These are phyloP conservation scores for Flammula alnicola DNA, from an alignment of 1,284 basidiomycete genomes.

Conservation along the genomic window DNA sequence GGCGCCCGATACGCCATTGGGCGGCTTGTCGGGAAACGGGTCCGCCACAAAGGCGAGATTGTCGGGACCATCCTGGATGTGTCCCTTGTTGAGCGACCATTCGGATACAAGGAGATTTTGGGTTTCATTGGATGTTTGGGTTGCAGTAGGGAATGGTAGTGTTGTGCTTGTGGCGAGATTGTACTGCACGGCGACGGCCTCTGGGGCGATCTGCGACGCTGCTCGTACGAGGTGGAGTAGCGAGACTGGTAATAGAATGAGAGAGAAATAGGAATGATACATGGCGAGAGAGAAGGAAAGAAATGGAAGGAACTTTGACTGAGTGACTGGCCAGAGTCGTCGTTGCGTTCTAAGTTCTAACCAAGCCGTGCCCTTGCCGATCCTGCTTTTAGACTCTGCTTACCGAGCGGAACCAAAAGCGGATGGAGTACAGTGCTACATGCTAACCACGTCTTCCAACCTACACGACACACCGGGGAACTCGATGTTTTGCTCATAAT, in stretches of 20 bases:
- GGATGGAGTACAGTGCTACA: constrained; percentile 4
- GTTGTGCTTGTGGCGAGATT: constrained; percentile 63
- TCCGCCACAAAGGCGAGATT: constrained; percentile 68
- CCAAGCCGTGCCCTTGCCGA: neutral
- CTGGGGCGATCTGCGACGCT: constrained; percentile 27
- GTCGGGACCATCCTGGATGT: constrained; percentile 57
- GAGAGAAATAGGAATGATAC: constrained; percentile 18
- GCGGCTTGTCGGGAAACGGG: constrained; percentile 60
- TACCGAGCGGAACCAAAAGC: too few relatives aligned
- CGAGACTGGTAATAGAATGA: too few relatives aligned
- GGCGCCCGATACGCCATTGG: constrained; percentile 35
- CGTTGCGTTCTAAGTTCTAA: constrained; percentile 7
- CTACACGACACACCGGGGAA: neutral
- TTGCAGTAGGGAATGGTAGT: constrained; percentile 70
- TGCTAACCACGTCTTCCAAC: neutral
- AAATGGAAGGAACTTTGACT: too few relatives aligned
- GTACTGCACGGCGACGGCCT: constrained; percentile 54
- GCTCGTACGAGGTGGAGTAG: constrained; percentile 22
- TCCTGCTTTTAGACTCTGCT: constrained; percentile 1
- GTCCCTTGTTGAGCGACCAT: constrained; percentile 66
- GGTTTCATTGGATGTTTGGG: constrained; percentile 53
- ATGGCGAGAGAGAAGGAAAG: constrained; percentile 12
- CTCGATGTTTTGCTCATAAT: constrained; percentile 18
- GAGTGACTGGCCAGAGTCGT: constrained; percentile 22
- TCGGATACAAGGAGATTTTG: constrained; percentile 56